Evolutionary conservation across 352 stramenopile species (phyloP).

Genomic region (Pythium rishiriense): DNA sequence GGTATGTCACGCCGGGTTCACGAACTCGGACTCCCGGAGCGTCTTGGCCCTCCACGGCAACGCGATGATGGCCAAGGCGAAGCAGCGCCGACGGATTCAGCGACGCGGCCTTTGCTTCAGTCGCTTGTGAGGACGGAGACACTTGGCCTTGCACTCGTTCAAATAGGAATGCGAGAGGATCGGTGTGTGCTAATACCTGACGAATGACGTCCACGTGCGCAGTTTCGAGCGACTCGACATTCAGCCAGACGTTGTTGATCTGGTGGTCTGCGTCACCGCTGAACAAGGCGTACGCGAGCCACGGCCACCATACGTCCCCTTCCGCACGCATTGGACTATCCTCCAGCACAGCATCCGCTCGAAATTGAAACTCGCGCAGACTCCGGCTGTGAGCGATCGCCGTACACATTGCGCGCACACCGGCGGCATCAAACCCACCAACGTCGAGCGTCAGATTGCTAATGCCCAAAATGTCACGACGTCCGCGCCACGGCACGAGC

Average conservation of each 20-base stretch:
- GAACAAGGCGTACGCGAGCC: conserved; percentile 23
- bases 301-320: conserved; percentile 20
- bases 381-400: conserved; percentile 20
- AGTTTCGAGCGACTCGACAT: neutral
- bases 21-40: conserved; percentile 8
- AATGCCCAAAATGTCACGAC: conserved; percentile 13
- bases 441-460: conserved; percentile 2
- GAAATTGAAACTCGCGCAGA: conserved; percentile 9
- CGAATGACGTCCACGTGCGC: conserved; percentile 8
- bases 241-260: conserved; percentile 8
- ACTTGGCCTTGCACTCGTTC: neutral
- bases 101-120: conserved; percentile 5
- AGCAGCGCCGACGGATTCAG: conserved; percentile 15
- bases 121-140: neutral
- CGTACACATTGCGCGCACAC: conserved; percentile 18
- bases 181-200: conserved; percentile 8
- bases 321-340: conserved; percentile 7
- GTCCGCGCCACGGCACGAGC: conserved; percentile 21
- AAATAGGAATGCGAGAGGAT: conserved; percentile 19
- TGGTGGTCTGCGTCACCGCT: conserved; percentile 17
- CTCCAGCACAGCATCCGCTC: neutral
- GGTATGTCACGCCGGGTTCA: conserved; percentile 22
- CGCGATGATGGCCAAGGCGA: conserved; percentile 15
- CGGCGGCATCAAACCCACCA: conserved; percentile 16
- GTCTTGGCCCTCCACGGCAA: neutral